Percentiles rank a stretch among this genome's conserved stretches.
Conservation (phyloP, 345 rosid genomes). For the Laguncularia racemosa region DNA sequence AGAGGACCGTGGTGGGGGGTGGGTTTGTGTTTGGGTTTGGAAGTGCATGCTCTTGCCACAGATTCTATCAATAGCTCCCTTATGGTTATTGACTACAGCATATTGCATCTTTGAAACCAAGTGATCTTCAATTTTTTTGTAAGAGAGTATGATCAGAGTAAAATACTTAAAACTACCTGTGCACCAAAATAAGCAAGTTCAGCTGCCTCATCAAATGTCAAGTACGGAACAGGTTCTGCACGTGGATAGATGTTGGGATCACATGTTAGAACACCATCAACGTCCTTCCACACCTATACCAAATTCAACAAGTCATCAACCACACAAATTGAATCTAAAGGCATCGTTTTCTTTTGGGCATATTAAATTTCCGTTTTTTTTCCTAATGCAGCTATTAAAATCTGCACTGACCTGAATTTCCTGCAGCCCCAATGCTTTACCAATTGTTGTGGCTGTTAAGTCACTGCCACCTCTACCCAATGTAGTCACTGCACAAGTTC, state of each 20-base stretch:
- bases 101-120: too few species aligned
- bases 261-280: conserved; percentile 97
- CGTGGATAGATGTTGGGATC: conserved; percentile 76
- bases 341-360: too few species aligned
- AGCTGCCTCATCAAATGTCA: conserved; percentile 98
- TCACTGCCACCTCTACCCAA: conserved; percentile 99
- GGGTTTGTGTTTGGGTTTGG: too few species aligned
- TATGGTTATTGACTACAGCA: too few species aligned
- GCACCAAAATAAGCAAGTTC: conserved; percentile 99
- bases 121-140: too few species aligned
- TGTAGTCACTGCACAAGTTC: conserved; percentile 87
- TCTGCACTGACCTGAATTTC: conserved; percentile 80
- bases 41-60: too few species aligned
- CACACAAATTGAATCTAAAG: too few species aligned
- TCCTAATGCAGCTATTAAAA: not conserved
- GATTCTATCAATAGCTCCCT: too few species aligned
- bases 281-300: conserved; percentile 97
- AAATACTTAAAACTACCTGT: conserved; percentile 43
- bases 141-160: not conserved
- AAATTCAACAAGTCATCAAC: conserved; percentile 1
- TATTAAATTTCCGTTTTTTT: too few species aligned
- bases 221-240: conserved; percentile 77
- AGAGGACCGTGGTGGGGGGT: too few species aligned
- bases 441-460: conserved; percentile 96
- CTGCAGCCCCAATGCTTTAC: conserved; percentile 83